Percentiles rank a stretch among this genome's conserved stretches.
Evolutionary conservation across 495 filamentous ascomycete genomes (phyloP).

Genomic region (Tetracladium setigerum): DNA sequence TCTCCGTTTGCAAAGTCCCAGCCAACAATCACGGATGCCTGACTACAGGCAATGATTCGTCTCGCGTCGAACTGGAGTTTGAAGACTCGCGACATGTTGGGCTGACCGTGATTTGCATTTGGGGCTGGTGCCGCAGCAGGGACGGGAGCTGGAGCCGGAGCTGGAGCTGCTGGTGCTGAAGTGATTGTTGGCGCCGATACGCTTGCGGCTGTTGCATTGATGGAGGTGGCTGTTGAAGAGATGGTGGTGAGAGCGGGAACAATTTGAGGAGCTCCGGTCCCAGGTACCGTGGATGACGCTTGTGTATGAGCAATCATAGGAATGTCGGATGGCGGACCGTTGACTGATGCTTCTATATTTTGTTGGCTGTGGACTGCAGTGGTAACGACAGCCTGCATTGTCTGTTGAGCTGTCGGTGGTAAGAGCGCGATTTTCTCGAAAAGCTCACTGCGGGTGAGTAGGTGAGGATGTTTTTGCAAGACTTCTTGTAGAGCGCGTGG

Average conservation of each 20-base stretch:
- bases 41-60: constrained; percentile 88
- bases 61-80: constrained; percentile 95
- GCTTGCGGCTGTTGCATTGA: neutral
- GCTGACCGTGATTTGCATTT: constrained; percentile 6
- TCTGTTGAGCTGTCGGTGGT: neutral
- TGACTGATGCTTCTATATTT: neutral
- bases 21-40: constrained; percentile 84
- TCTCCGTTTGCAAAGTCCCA: constrained; percentile 98
- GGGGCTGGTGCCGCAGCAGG: neutral
- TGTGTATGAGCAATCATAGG: neutral
- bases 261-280: neutral
- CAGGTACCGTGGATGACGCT: neutral
- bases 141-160: constrained; percentile 2
- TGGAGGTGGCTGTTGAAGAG: neutral
- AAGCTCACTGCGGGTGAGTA: constrained; percentile 16
- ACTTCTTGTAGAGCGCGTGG: constrained; percentile 32
- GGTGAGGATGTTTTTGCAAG: constrained; percentile 34
- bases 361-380: neutral
- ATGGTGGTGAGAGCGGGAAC: neutral
- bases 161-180: constrained; percentile 10
- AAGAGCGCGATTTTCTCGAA: neutral
- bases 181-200: constrained; percentile 21
- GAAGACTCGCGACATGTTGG: constrained; percentile 69
- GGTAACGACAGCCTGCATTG: neutral
- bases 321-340: neutral